Conservation (phyloP, 2,329 filamentous ascomycete genomes). For the Ceratocystis harringtonii region DNA sequence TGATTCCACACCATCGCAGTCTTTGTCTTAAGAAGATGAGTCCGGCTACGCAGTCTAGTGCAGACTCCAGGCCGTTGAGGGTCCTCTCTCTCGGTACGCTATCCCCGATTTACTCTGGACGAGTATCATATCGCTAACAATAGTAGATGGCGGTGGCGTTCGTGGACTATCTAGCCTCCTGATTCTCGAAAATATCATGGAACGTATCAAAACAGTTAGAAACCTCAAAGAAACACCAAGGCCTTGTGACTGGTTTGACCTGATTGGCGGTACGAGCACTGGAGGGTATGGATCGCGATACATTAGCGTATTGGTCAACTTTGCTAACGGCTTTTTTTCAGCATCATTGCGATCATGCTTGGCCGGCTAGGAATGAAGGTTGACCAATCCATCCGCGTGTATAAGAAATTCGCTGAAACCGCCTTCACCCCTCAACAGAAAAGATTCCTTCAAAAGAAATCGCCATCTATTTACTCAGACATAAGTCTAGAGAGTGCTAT, state of each 20-base stretch:
- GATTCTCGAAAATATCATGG: conserved; percentile 21
- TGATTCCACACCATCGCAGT: too few species aligned
- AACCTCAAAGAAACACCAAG: conserved; percentile 18
- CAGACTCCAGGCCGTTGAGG: too few species aligned
- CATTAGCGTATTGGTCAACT: conserved; percentile 11
- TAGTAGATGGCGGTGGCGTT: too few species aligned
- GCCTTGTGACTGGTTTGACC: conserved; percentile 22
- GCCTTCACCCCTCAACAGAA: not conserved
- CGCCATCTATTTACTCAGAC: not conserved
- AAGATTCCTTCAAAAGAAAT: not conserved
- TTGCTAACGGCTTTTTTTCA: not conserved
- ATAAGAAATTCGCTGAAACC: not conserved
- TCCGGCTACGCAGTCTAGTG: too few species aligned
- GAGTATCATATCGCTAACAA: too few species aligned
- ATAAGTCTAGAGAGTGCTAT: not conserved
- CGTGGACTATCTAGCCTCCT: too few species aligned
- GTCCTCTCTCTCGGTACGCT: too few species aligned
- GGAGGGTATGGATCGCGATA: conserved; percentile 19
- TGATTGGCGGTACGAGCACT: conserved; percentile 24
- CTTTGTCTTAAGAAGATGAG: too few species aligned
- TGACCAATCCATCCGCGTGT: not conserved
- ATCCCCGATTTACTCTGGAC: too few species aligned
- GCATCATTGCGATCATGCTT: not conserved
- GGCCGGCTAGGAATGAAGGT: not conserved
- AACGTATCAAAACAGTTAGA: conserved; percentile 16